Evolutionary conservation across 2,329 filamentous ascomycete genomes (phyloP).

Genomic region (Colletotrichum graminicola): DNA sequence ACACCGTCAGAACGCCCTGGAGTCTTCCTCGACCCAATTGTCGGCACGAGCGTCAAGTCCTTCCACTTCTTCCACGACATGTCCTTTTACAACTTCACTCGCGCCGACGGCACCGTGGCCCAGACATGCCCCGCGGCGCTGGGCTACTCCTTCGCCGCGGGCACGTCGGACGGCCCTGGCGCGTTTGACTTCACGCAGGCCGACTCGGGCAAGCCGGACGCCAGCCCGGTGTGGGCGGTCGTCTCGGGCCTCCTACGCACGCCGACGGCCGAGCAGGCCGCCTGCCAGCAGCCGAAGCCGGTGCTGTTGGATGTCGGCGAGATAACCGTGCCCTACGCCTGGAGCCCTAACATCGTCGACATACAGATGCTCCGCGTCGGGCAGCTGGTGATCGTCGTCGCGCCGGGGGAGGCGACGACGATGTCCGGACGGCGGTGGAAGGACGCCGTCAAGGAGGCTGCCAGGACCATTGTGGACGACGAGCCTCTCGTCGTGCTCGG

Average conservation of each 20-base stretch:
- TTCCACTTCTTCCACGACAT: slow-evolving; percentile 91
- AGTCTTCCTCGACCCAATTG: slow-evolving; percentile 61
- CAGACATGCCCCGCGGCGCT: slow-evolving; percentile 87
- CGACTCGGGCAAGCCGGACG: slow-evolving; percentile 75
- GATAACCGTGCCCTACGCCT: slow-evolving; percentile 81
- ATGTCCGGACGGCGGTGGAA: slow-evolving; percentile 94
- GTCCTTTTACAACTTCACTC: slow-evolving; percentile 77
- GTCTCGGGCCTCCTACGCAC: slow-evolving; percentile 79
- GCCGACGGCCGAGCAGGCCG: slow-evolving; percentile 76
- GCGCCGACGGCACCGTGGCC: slow-evolving; percentile 78
- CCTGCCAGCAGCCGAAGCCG: slow-evolving; percentile 85
- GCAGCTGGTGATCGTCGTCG: slow-evolving; percentile 85
- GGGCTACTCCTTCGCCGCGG: slow-evolving; percentile 92
- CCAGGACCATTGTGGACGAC: slow-evolving; percentile 58
- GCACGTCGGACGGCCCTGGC: slow-evolving; percentile 91
- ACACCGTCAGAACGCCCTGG: slow-evolving; percentile 66
- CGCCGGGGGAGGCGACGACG: slow-evolving; percentile 88
- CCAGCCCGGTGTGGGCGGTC: slow-evolving; percentile 82
- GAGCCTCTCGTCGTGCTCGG: slow-evolving; percentile 84
- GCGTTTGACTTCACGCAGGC: slow-evolving; percentile 95
- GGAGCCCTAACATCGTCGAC: slow-evolving; percentile 93
- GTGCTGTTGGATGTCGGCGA: slow-evolving; percentile 91
- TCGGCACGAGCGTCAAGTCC: slow-evolving; percentile 77
- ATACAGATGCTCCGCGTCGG: slow-evolving; percentile 88
- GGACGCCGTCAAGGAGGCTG: slow-evolving; percentile 71